Evolutionary conservation across 169 alveolate species (phyloP).

Genomic region (Cryptosporidium sp.): DNA sequence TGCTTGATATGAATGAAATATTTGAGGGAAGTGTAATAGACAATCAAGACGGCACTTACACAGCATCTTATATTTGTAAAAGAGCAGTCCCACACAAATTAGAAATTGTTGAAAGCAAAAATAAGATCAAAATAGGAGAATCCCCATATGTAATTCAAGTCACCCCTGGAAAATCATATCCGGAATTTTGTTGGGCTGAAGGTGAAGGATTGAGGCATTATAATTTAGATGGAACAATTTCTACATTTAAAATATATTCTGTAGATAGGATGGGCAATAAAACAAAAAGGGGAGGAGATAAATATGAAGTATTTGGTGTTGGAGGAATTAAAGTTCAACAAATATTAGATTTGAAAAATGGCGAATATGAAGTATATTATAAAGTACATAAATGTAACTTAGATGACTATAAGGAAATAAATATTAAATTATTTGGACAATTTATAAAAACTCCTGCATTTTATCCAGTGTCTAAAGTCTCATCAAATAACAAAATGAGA

Average conservation of each 20-base stretch:
- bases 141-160: conserved; percentile 63
- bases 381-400: conserved; percentile 45
- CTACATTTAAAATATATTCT: conserved; percentile 36
- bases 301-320: conserved; percentile 75
- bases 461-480: conserved; percentile 30
- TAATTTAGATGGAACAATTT: conserved; percentile 26
- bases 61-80: conserved; percentile 65
- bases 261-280: conserved; percentile 76
- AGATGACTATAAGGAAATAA: conserved; percentile 68
- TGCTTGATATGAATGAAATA: conserved; percentile 46
- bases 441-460: conserved; percentile 63
- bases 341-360: conserved; percentile 76
- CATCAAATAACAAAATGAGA: neutral
- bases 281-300: conserved; percentile 75
- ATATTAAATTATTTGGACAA: conserved; percentile 52
- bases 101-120: conserved; percentile 34
- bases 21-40: conserved; percentile 67
- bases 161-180: conserved; percentile 61
- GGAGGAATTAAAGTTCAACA: conserved; percentile 78
- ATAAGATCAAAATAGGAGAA: conserved; percentile 40
- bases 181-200: conserved; percentile 61
- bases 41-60: conserved; percentile 61
- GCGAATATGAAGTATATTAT: conserved; percentile 59
- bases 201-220: conserved; percentile 58
- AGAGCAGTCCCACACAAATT: conserved; percentile 69